Conservation (phyloP, 192 early-diverging fungal genomes). For the Gigaspora rosea region DNA sequence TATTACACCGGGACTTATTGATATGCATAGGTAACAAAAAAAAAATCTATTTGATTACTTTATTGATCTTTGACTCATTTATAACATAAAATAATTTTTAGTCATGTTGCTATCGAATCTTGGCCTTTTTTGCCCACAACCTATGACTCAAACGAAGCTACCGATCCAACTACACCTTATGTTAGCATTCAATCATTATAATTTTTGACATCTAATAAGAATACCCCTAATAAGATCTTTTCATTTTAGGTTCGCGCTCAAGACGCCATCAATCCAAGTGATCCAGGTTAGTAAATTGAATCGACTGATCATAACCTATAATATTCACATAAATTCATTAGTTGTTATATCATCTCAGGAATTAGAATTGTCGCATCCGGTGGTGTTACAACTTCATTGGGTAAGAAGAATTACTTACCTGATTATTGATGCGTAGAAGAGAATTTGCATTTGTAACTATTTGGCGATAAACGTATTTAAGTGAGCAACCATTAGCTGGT, state of each 20-base stretch:
- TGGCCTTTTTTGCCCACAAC: conserved; percentile 62
- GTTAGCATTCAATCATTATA: background rate
- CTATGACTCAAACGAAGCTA: conserved; percentile 68
- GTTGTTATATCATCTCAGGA: conserved; percentile 24
- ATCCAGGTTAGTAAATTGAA: conserved; percentile 44
- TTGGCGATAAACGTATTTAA: background rate
- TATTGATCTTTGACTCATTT: background rate
- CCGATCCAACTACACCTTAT: conserved; percentile 61
- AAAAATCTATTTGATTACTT: background rate
- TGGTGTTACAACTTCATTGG: conserved; percentile 72
- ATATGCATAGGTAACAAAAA: conserved; percentile 60
- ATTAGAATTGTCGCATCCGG: conserved; percentile 62
- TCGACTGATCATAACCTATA: background rate
- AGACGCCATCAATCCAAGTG: conserved; percentile 71
- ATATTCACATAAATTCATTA: background rate
- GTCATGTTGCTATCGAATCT: conserved; percentile 66
- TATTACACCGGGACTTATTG: conserved; percentile 78
- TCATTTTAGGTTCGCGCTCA: conserved; percentile 42
- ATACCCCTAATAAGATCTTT: too few species aligned
- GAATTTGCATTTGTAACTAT: background rate
- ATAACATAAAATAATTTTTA: background rate
- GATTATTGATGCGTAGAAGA: too few species aligned
- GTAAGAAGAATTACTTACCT: background rate
- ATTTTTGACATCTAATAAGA: too few species aligned
- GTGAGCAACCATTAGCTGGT: too few species aligned